Evolutionary conservation across 495 filamentous ascomycete species (phyloP), one percentile per base, ranked within the genome.

Genomic region (Penicillium canescens): DNA sequence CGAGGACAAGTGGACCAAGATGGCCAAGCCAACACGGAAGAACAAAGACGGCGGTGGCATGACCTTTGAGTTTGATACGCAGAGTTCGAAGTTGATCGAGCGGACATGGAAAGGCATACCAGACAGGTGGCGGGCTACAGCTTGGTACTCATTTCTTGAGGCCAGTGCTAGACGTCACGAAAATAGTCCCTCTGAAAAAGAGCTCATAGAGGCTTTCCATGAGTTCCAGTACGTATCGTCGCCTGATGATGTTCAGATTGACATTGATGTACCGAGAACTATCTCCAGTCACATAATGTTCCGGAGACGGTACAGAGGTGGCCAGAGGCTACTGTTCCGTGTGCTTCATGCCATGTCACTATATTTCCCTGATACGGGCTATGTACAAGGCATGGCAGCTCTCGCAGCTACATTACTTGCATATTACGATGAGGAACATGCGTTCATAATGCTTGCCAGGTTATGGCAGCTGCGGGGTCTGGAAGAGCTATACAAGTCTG

Each of bases 221-320:
- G 81, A 86, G 48, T 81, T 90, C 26, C 83, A 91, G 50, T 77
- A 86, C 8, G 69, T 85, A 40, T 82, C 82, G 34, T 96, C 88
- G 6, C 85, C 91, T 0, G 94, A 99, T 63, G 94, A 99, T 65
- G 87, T 93, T 7, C 94, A 99, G 65, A 99, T 99, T 57, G 94
- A 99, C 68, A 84, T 96, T 23, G 94, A 99, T 63, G 93, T 99
- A 37, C 94, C 94, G 0, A 84, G 94, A 42, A 99, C 94, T 7
- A 96, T 99, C 65, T 92, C 84, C 63, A 86, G 88, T 56, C 94
- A 99, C 70, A 93, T 99, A 63, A 96, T 99, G 95, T 99, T 99
- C 65, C 85, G 94, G 20, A 81, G 85, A 49, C 80, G 95, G 28
- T 99, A 99, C 75, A 86, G 92, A 10, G 88, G 87, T 50, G 92